Evolutionary conservation across 1,284 basidiomycete species (phyloP).

Genomic region (Chondrostereum purpureum): DNA sequence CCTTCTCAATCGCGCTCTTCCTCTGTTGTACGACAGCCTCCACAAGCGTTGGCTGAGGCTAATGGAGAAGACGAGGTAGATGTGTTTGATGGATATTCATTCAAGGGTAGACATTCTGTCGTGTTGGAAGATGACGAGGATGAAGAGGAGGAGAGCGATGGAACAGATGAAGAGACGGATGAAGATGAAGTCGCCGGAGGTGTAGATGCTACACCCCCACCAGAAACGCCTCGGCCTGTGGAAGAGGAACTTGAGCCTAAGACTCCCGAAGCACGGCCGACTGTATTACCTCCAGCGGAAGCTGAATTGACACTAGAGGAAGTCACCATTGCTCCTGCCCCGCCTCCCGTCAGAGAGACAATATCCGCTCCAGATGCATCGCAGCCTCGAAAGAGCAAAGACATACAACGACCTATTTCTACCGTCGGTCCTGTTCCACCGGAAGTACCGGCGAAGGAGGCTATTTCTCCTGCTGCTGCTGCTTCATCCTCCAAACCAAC

Average conservation of each 20-base stretch:
- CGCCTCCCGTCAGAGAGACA: not conserved
- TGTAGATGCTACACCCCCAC: constrained; percentile 11
- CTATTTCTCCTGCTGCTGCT: constrained; percentile 14
- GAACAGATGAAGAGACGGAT: constrained; percentile 31
- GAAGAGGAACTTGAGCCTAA: constrained; percentile 51
- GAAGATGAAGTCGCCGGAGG: constrained; percentile 23
- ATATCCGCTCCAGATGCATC: too few relatives aligned
- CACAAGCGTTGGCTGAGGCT: constrained; percentile 26
- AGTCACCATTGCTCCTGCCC: constrained; percentile 13
- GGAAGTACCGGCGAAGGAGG: constrained; percentile 16
- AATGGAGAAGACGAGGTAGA: constrained; percentile 47
- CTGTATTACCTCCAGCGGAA: constrained; percentile 29
- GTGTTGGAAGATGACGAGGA: constrained; percentile 67
- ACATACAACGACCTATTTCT: not conserved
- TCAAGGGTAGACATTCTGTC: constrained; percentile 77
- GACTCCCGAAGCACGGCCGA: constrained; percentile 64
- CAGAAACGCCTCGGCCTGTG: constrained; percentile 12
- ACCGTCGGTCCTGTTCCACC: constrained; percentile 1
- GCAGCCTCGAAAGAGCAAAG: not conserved
- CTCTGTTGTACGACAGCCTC: constrained; percentile 32
- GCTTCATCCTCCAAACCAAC: constrained; percentile 16
- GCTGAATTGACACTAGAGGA: constrained; percentile 3
- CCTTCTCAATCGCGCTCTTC: constrained; percentile 70
- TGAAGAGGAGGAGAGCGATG: constrained; percentile 38
- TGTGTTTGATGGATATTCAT: constrained; percentile 84